phyloP scores from a whole-genome alignment of 2,329 filamentous ascomycete genomes.

The Nemania bipapillata region DNA sequence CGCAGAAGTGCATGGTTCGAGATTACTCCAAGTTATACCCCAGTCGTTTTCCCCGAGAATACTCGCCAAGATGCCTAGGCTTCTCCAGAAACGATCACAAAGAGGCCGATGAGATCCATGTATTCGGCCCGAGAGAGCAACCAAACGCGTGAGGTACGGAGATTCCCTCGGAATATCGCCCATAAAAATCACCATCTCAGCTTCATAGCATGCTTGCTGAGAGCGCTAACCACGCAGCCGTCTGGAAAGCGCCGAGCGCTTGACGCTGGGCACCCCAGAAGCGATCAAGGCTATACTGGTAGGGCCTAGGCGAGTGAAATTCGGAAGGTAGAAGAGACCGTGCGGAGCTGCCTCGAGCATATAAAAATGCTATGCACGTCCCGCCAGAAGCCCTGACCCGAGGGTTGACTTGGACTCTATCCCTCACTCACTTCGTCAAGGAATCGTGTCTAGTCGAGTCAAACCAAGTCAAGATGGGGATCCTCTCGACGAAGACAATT shows the following conservation, averaged over 20 bases:
- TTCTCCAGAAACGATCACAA: slow-evolving; percentile 21
- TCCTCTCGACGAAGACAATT: slow-evolving; percentile 31
- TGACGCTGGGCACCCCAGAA: slow-evolving; percentile 2
- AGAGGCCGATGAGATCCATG: slow-evolving; percentile 24
- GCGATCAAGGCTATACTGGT: background rate
- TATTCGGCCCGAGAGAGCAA: slow-evolving; percentile 36
- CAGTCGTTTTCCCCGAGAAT: slow-evolving; percentile 24
- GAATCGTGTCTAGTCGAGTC: slow-evolving; percentile 4
- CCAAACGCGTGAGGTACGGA: background rate
- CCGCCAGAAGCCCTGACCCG: background rate
- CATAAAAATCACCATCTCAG: background rate
- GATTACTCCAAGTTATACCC: slow-evolving; percentile 14
- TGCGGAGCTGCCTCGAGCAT: slow-evolving; percentile 14
- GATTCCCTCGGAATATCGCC: background rate
- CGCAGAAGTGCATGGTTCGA: slow-evolving; percentile 21
- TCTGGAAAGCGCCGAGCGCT: slow-evolving; percentile 17
- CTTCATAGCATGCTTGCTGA: background rate
- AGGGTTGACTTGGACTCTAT: background rate
- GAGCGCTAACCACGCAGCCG: slow-evolving; percentile 9
- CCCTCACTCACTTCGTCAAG: slow-evolving; percentile 12
- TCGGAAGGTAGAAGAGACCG: background rate
- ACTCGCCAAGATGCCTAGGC: slow-evolving; percentile 20
- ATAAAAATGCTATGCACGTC: slow-evolving; percentile 17
- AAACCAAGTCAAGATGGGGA: slow-evolving; percentile 30
- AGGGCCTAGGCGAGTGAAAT: background rate